A percentile compares a stretch with the other conserved stretches of the same genome.
Evolutionary conservation across 257 asterid species (phyloP).

Genomic region (Solanum etuberosum): DNA sequence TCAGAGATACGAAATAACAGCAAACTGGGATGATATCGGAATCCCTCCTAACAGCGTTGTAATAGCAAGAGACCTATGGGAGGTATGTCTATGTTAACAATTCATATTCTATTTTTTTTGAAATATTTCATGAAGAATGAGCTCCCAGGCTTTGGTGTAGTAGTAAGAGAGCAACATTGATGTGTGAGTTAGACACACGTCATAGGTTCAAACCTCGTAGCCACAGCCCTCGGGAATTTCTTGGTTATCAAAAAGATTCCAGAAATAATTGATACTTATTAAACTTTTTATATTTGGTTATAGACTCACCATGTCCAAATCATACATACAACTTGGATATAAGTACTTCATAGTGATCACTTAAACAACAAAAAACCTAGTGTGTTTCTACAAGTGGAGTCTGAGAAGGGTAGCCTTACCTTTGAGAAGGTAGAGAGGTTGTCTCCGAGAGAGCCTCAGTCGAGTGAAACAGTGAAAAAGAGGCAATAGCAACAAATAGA

Average conservation of each 20-base stretch:
- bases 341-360: neutral
- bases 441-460: neutral
- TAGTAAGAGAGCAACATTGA: neutral
- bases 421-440: neutral
- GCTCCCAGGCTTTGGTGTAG: neutral
- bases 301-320: neutral
- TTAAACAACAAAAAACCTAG: neutral
- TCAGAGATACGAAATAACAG: slow-evolving; percentile 20
- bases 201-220: neutral
- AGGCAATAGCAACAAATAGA: neutral
- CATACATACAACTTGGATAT: neutral
- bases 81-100: slow-evolving; percentile 22
- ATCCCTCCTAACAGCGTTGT: slow-evolving; percentile 40
- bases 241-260: neutral
- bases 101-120: neutral
- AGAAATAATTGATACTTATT: neutral
- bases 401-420: neutral
- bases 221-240: neutral
- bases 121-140: neutral
- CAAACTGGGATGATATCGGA: slow-evolving; percentile 78
- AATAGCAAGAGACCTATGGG: slow-evolving; percentile 70
- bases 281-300: neutral
- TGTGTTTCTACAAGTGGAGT: neutral
- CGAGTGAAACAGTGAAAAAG: neutral
- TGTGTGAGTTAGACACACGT: neutral